Conservation (phyloP, 192 early-diverging fungal species). For the Coemansia sp. region DNA sequence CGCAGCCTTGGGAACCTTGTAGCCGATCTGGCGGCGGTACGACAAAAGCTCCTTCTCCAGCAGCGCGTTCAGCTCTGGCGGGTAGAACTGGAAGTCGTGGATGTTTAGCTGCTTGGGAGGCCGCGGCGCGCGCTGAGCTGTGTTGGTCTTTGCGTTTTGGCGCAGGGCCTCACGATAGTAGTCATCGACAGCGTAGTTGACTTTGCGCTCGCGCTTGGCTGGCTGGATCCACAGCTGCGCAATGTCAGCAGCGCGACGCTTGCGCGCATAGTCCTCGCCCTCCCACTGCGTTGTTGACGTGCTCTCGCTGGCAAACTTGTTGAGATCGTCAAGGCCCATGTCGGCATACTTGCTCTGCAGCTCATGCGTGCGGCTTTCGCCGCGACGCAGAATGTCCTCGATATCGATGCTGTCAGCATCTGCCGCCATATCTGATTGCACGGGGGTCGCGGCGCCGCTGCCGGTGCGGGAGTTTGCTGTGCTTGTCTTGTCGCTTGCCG, state of each 20-base stretch:
- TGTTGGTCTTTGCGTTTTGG: slow-evolving; percentile 62
- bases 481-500: slow-evolving; percentile 20
- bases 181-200: slow-evolving; percentile 88
- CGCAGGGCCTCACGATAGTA: slow-evolving; percentile 89
- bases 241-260: slow-evolving; percentile 52
- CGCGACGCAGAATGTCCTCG: slow-evolving; percentile 84
- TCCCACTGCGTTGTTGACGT: slow-evolving; percentile 90
- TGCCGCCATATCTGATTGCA: slow-evolving; percentile 46
- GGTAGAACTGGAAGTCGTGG: slow-evolving; percentile 94
- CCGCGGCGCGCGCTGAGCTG: slow-evolving; percentile 65
- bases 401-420: slow-evolving; percentile 50
- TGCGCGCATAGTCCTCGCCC: slow-evolving; percentile 91
- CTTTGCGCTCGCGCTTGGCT: slow-evolving; percentile 91
- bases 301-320: slow-evolving; percentile 78
- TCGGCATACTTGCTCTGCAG: slow-evolving; percentile 88
- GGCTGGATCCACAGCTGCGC: slow-evolving; percentile 84
- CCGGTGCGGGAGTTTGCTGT: slow-evolving; percentile 26
- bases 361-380: slow-evolving; percentile 87
- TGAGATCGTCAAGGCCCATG: slow-evolving; percentile 89
- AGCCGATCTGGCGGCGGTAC: slow-evolving; percentile 71
- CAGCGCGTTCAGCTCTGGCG: slow-evolving; percentile 72
- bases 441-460: slow-evolving; percentile 38
- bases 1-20: slow-evolving; percentile 63
- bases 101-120: slow-evolving; percentile 69
- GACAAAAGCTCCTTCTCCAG: slow-evolving; percentile 81